Conservation (phyloP, 1,284 basidiomycete species). For the Cryptococcus sp. region DNA sequence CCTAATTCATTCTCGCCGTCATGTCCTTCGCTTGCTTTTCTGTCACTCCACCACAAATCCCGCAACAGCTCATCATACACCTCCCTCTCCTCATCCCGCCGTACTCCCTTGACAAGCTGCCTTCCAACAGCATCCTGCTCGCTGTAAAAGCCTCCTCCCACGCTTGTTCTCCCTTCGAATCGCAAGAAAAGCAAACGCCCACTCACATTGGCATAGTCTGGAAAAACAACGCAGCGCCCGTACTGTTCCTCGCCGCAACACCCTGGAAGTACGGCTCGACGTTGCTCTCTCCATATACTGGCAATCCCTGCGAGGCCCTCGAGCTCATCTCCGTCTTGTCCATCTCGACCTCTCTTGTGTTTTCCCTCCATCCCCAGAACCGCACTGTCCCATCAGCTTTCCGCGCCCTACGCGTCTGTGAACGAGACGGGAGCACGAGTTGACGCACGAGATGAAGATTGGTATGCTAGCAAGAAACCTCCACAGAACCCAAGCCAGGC, state of each 20-base stretch:
- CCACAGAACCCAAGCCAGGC: slow-evolving; percentile 67
- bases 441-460: slow-evolving; percentile 71
- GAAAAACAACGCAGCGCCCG: slow-evolving; percentile 83
- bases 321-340: slow-evolving; percentile 72
- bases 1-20: no score
- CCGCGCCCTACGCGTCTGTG: background rate
- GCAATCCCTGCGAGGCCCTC: slow-evolving; percentile 65
- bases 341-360: slow-evolving; percentile 69
- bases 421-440: background rate
- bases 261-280: slow-evolving; percentile 84
- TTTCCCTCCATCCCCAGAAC: slow-evolving; percentile 96
- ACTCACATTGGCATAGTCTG: slow-evolving; percentile 61
- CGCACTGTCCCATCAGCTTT: slow-evolving; percentile 58
- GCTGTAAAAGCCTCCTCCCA: no score
- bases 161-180: no score
- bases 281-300: slow-evolving; percentile 74
- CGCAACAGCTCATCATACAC: no score
- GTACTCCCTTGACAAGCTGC: no score
- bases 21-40: no score
- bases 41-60: no score
- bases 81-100: no score
- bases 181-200: no score
- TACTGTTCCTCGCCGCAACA: slow-evolving; percentile 82
- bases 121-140: no score
- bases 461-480: slow-evolving; percentile 92